Evolutionary conservation across 2,329 filamentous ascomycete species (phyloP).

Genomic region (Hypoxylon sp.): DNA sequence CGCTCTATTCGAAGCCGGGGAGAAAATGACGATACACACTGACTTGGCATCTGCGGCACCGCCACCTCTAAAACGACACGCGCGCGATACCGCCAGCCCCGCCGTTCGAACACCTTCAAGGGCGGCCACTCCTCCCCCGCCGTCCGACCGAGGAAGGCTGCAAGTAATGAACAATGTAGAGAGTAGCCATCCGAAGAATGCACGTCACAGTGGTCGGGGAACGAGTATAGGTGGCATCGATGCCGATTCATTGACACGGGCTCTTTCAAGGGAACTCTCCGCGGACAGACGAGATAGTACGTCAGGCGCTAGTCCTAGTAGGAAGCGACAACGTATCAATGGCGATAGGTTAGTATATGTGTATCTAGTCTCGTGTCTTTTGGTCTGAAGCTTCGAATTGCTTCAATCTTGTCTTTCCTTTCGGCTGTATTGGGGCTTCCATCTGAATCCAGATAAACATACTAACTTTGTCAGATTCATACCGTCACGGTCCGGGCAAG

Average conservation of each 20-base stretch:
- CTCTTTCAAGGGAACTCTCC: slow-evolving; percentile 67
- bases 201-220: slow-evolving; percentile 56
- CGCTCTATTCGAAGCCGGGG: slow-evolving; percentile 17
- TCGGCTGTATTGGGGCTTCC: background rate
- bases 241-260: slow-evolving; percentile 65
- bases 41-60: slow-evolving; percentile 49
- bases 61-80: slow-evolving; percentile 53
- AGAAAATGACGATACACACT: slow-evolving; percentile 56
- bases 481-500: slow-evolving; percentile 91
- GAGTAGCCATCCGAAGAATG: slow-evolving; percentile 52
- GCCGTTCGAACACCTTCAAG: slow-evolving; percentile 56
- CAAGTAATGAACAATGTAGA: slow-evolving; percentile 61
- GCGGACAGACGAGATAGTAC: slow-evolving; percentile 67
- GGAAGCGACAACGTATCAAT: slow-evolving; percentile 73
- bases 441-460: slow-evolving; percentile 1
- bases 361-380: background rate
- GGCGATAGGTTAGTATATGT: slow-evolving; percentile 69
- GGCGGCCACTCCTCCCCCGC: slow-evolving; percentile 62
- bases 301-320: slow-evolving; percentile 67
- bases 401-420: background rate
- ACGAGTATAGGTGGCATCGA: slow-evolving; percentile 61
- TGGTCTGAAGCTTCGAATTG: background rate
- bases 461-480: slow-evolving; percentile 79
- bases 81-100: slow-evolving; percentile 56
- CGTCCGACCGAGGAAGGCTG: slow-evolving; percentile 60